A percentile compares a stretch with the other conserved stretches of the same genome.
These are phyloP conservation scores for Eucalyptus decipiens DNA, from an alignment of 345 rosid species.

Conservation along the genomic window DNA sequence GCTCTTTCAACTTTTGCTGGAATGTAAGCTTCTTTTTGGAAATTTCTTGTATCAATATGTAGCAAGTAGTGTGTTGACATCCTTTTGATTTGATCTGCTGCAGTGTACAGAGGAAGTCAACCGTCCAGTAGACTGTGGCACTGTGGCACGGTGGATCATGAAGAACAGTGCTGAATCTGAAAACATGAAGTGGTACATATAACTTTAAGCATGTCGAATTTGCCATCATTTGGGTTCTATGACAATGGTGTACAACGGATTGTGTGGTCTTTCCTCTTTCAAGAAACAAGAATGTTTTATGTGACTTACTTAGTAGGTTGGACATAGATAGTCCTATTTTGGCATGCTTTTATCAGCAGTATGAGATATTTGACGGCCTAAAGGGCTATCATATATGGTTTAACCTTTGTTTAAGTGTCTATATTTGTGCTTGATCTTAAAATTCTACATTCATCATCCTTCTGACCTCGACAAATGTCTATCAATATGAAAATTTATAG, in stretches of 20 bases:
- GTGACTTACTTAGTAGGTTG: background rate
- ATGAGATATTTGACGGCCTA: background rate
- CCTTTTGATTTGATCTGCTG: background rate
- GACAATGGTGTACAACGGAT: background rate
- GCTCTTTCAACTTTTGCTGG: conserved; percentile 87
- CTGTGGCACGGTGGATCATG: conserved; percentile 81
- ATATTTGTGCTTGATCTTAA: background rate
- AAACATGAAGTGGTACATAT: conserved; percentile 85
- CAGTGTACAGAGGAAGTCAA: conserved; percentile 99
- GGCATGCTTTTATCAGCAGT: background rate
- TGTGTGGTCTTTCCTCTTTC: background rate
- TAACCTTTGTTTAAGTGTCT: background rate
- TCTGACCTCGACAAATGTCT: background rate
- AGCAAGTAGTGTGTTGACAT: background rate
- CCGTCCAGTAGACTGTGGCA: conserved; percentile 93
- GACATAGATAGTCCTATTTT: background rate
- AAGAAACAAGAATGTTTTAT: background rate
- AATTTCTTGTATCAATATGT: background rate
- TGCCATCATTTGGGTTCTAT: background rate
- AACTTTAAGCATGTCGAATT: background rate
- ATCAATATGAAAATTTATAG: background rate
- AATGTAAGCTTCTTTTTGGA: conserved; percentile 23
- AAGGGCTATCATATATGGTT: background rate
- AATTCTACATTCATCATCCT: background rate
- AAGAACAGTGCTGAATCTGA: conserved; percentile 97